These are phyloP conservation scores for Guyanaporus albipodus DNA, from an alignment of 768 basidiomycete species.

Conservation along the genomic window DNA sequence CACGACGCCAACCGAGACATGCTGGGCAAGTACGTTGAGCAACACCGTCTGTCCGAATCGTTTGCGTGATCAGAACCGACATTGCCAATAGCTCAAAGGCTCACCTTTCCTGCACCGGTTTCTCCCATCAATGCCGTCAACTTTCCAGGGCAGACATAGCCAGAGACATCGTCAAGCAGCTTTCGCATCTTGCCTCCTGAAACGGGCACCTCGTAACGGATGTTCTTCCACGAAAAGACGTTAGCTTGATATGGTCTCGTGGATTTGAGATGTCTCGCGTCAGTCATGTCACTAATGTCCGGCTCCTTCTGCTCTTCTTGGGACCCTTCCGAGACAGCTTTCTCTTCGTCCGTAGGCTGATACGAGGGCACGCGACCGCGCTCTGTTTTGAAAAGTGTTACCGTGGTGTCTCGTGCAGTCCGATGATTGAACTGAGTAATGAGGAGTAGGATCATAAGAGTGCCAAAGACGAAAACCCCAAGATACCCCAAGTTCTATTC, in stretches of 20 bases:
- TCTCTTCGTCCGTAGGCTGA: conserved; percentile 26
- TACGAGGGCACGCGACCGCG: background rate
- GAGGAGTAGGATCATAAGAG: conserved; percentile 50
- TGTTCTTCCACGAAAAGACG: conserved; percentile 82
- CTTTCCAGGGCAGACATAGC: conserved; percentile 78
- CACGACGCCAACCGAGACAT: conserved; percentile 37
- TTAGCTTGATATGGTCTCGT: too few species aligned
- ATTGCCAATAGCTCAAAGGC: background rate
- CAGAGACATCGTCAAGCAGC: conserved; percentile 70
- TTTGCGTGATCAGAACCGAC: too few species aligned
- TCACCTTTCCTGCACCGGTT: conserved; percentile 46
- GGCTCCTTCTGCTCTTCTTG: conserved; percentile 15
- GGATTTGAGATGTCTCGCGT: too few species aligned
- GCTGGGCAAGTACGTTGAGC: conserved; percentile 44
- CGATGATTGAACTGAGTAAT: conserved; percentile 56
- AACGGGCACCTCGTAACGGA: conserved; percentile 63
- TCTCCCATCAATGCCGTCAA: conserved; percentile 76
- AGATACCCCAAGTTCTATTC: conserved; percentile 65
- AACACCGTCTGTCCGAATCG: conserved; percentile 42
- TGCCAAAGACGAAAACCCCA: conserved; percentile 57
- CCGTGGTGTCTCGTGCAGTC: conserved; percentile 26
- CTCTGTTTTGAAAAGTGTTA: conserved; percentile 22
- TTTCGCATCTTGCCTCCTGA: too few species aligned
- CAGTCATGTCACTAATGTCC: conserved; percentile 45
- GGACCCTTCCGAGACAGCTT: conserved; percentile 7